These are phyloP conservation scores for Globisporangium polare DNA, from an alignment of 352 stramenopile species.

Conservation along the genomic window DNA sequence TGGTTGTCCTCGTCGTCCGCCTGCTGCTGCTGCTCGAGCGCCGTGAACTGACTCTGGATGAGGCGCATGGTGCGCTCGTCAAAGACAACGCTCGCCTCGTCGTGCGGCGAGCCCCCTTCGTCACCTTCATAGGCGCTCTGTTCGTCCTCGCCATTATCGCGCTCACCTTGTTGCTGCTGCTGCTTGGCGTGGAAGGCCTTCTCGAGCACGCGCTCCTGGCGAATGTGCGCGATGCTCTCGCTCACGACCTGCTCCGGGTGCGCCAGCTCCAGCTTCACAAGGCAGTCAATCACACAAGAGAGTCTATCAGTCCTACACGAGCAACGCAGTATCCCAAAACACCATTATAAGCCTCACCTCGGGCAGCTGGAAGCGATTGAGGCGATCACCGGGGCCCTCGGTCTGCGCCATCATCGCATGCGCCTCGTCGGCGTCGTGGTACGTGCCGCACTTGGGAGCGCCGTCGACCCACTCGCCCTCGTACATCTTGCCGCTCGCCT, in stretches of 20 bases:
- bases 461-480: conserved; percentile 87
- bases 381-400: conserved; percentile 5
- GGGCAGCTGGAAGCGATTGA: conserved; percentile 63
- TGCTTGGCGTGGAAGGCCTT: conserved; percentile 29
- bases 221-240: conserved; percentile 65
- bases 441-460: conserved; percentile 71
- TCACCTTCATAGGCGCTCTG: conserved; percentile 10
- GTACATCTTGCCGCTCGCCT: conserved; percentile 80
- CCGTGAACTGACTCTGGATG: conserved; percentile 54
- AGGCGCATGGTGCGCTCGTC: conserved; percentile 49
- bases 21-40: conserved; percentile 24
- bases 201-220: conserved; percentile 55
- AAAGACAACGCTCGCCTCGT: conserved; percentile 44
- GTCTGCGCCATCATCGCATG: conserved; percentile 15
- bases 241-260: conserved; percentile 70
- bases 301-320: too few relatives aligned
- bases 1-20: conserved; percentile 15
- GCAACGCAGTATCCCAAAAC: neutral
- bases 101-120: conserved; percentile 7
- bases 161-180: too few relatives aligned
- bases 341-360: conserved; percentile 21
- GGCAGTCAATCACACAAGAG: neutral
- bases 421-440: conserved; percentile 35
- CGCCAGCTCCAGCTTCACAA: conserved; percentile 55
- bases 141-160: conserved; percentile 4